Percentiles rank a stretch among this genome's conserved stretches.
Evolutionary conservation across 2,329 filamentous ascomycete species (phyloP).

Genomic region (Aspergillus caelatus): DNA sequence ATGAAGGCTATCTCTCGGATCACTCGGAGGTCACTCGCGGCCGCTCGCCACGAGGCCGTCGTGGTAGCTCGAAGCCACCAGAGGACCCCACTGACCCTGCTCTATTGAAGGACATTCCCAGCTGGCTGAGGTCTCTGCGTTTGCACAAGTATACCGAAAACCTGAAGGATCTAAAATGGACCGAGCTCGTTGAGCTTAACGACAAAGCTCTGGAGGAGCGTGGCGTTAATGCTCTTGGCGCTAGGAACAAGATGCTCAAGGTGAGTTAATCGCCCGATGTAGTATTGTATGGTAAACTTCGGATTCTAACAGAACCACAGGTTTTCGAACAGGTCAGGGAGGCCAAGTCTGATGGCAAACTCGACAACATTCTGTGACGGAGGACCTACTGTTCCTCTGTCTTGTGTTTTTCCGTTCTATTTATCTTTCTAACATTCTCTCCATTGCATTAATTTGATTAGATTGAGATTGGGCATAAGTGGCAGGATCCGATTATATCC

Average conservation of each 20-base stretch:
- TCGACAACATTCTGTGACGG: constrained; percentile 45
- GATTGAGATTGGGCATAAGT: constrained; percentile 30
- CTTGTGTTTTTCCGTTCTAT: constrained; percentile 15
- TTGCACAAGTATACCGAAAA: constrained; percentile 99
- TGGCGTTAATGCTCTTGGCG: constrained; percentile 92
- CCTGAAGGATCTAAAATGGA: constrained; percentile 96
- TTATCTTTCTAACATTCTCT: constrained; percentile 29
- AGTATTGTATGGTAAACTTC: not conserved
- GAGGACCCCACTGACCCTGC: constrained; percentile 93
- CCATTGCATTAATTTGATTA: constrained; percentile 32
- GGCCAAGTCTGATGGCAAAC: constrained; percentile 73
- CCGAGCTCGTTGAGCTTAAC: constrained; percentile 85
- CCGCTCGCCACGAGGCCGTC: constrained; percentile 85
- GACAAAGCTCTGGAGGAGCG: constrained; percentile 90
- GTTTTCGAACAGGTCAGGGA: constrained; percentile 95
- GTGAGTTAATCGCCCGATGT: constrained; percentile 49
- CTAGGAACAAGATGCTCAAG: constrained; percentile 97
- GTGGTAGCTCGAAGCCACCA: constrained; percentile 94
- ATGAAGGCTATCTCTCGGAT: constrained; percentile 89
- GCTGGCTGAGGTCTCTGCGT: constrained; percentile 90
- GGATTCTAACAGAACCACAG: constrained; percentile 40
- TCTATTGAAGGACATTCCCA: constrained; percentile 90
- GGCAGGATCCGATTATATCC: constrained; percentile 31
- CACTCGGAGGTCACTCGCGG: constrained; percentile 90
- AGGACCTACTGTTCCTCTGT: not conserved